Evolutionary conservation across 371 early-diverging fungal species (phyloP), one percentile per base, ranked within the genome.

Genomic region (Chytridiales sp.): DNA sequence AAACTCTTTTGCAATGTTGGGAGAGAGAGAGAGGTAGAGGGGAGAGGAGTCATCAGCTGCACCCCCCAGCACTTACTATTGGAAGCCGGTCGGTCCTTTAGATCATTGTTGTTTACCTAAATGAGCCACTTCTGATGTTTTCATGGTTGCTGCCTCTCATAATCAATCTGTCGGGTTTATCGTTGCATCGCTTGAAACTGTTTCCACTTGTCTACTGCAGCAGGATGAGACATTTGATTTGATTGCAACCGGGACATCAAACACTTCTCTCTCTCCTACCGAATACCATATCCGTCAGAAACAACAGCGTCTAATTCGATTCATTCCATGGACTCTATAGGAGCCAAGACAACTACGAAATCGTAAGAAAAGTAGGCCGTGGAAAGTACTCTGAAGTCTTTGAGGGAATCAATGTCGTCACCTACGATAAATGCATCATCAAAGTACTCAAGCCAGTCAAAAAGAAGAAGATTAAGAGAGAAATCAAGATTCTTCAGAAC

Each of bases 301-400:
- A 3, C 46, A 19, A 17, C 46, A 2, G 31, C 21, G 30, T 17
- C 48, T 19, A 32, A 32, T 50, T n/a, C 46, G 48, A 1, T 50
- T 59, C 48, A 24, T 24, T 49, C 40, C 27, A 27, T 29, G 41
- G n/a, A 29, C 34, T 67, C 22, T 43, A 4, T 58, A 91, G 92
- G 47, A 78, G 76, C 44, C 96, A 93, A 76, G 96, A 95, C 58
- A 90, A 93, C 72, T 99, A 99, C 73, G 94, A 95, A 77, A 95
- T 99, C 61, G 82, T 93, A 34, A 86, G 92, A 54, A 95, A 95
- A 78, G 85, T 99, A 39, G 99, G 99, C 35, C 89, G 97, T 51
- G 99, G 99, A 57, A 99, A 99, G 80, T 99, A 99, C 84, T 97
- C 97, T 2, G 99, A 99, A 74, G 99, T 99, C 15, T 99, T 99